Percentiles rank a stretch among this genome's conserved stretches.
phyloP scores from a whole-genome alignment of 768 basidiomycete species.

The Tephrocybe sp. region DNA sequence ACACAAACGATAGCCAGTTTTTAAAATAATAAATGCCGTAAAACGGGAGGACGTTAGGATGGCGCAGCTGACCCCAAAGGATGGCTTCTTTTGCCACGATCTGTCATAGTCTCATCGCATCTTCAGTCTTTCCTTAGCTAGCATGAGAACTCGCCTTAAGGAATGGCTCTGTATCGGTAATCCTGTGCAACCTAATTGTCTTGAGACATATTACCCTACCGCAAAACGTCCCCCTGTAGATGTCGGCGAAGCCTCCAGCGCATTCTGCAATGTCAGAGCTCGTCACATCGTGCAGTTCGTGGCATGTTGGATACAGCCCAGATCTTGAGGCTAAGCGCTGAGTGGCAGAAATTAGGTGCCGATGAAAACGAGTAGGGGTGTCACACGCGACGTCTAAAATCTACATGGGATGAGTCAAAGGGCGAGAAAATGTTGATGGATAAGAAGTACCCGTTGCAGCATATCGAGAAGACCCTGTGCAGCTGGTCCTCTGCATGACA shows the following conservation, averaged over 20 bases:
- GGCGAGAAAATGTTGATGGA: neutral
- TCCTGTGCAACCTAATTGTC: neutral
- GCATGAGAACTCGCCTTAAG: neutral
- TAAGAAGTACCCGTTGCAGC: neutral
- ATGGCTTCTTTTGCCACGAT: neutral
- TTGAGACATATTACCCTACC: neutral
- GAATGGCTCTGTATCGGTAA: neutral
- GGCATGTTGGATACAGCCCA: neutral
- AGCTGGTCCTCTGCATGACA: neutral
- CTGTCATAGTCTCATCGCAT: neutral
- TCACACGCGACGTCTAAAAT: too few relatives aligned
- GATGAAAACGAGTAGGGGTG: neutral
- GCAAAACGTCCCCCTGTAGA: neutral
- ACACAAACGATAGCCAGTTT: neutral
- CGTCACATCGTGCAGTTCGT: neutral
- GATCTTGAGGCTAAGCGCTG: neutral
- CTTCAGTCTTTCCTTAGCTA: too few relatives aligned
- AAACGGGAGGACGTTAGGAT: slow-evolving; percentile 4
- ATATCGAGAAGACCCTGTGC: neutral
- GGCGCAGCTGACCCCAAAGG: neutral
- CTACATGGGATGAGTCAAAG: too few relatives aligned
- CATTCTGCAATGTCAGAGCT: neutral
- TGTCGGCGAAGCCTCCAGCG: slow-evolving; percentile 2
- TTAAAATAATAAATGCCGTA: slow-evolving; percentile 1
- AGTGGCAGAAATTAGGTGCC: neutral